Conservation (phyloP, 257 asterid genomes). For the Schizonepeta tenuifolia region DNA sequence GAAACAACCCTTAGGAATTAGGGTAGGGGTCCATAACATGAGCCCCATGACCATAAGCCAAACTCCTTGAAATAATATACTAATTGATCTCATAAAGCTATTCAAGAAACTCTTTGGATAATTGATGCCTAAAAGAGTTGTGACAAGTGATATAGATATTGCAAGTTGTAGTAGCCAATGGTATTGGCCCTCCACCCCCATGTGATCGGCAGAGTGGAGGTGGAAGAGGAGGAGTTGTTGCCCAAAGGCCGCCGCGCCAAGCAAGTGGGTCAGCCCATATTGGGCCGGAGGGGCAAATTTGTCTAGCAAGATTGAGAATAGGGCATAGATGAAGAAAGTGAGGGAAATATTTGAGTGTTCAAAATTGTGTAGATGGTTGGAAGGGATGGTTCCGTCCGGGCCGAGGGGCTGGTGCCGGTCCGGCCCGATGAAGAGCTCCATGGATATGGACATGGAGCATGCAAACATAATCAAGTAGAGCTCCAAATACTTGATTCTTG, state of each 20-base stretch:
- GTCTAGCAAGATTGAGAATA: conserved; percentile 64
- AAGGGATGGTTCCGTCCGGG: conserved; percentile 79
- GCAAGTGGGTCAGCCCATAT: conserved; percentile 52
- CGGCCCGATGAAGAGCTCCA: conserved; percentile 92
- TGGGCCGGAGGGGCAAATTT: conserved; percentile 54
- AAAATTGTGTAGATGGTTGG: conserved; percentile 80
- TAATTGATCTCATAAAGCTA: conserved; percentile 68
- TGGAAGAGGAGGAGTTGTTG: conserved; percentile 81
- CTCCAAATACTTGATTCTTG: conserved; percentile 69
- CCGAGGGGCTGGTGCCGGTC: conserved; percentile 78
- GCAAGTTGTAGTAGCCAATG: conserved; percentile 59
- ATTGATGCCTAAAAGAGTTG: conserved; percentile 59
- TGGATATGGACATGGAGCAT: conserved; percentile 61
- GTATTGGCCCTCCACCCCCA: conserved; percentile 95
- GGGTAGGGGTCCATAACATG: conserved; percentile 84
- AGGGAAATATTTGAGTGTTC: conserved; percentile 84
- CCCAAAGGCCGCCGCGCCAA: conserved; percentile 65
- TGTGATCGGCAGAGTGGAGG: conserved; percentile 89
- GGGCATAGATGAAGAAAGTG: conserved; percentile 63
- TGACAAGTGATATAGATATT: conserved; percentile 55
- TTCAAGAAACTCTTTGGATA: conserved; percentile 68
- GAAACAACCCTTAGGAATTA: conserved; percentile 70
- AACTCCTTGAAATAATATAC: conserved; percentile 76
- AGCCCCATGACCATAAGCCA: conserved; percentile 88
- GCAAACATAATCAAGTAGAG: conserved; percentile 66